phyloP scores from a whole-genome alignment of 1,139 yeast genomes.

The Nadsonia starkeyi-henricii region DNA sequence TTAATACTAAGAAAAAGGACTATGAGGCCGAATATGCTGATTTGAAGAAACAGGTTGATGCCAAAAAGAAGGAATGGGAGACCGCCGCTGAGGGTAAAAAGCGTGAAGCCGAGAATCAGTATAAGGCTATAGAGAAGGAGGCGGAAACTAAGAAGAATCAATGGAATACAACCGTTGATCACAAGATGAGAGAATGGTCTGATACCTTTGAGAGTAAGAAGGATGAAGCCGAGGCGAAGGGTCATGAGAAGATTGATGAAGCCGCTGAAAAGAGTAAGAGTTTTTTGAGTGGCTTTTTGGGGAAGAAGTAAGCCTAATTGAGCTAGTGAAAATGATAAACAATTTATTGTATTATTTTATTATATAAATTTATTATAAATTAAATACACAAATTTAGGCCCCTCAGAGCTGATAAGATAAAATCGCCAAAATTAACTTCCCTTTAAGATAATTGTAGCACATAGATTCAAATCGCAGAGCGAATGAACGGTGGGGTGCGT shows the following conservation, averaged over 20 bases:
- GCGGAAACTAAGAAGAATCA: background rate
- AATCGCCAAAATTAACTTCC: too few species aligned
- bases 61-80: background rate
- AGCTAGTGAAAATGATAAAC: too few species aligned
- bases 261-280: constrained; percentile 2
- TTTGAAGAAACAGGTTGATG: background rate
- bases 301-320: background rate
- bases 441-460: too few species aligned
- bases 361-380: too few species aligned
- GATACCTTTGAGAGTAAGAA: background rate
- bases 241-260: background rate
- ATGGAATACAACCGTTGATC: background rate
- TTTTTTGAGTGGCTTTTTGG: background rate
- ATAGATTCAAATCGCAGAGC: too few species aligned
- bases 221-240: constrained; percentile 18
- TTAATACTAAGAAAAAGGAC: constrained; percentile 12
- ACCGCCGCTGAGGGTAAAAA: background rate
- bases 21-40: constrained; percentile 13
- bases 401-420: too few species aligned
- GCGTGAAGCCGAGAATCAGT: background rate
- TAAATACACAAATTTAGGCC: too few species aligned
- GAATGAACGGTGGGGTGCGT: too few species aligned
- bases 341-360: too few species aligned
- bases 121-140: background rate
- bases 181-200: background rate